A percentile compares a stretch with the other conserved stretches of the same genome.
Conservation (phyloP, 2,329 filamentous ascomycete species). For the Pleochaeta shiraiana region DNA sequence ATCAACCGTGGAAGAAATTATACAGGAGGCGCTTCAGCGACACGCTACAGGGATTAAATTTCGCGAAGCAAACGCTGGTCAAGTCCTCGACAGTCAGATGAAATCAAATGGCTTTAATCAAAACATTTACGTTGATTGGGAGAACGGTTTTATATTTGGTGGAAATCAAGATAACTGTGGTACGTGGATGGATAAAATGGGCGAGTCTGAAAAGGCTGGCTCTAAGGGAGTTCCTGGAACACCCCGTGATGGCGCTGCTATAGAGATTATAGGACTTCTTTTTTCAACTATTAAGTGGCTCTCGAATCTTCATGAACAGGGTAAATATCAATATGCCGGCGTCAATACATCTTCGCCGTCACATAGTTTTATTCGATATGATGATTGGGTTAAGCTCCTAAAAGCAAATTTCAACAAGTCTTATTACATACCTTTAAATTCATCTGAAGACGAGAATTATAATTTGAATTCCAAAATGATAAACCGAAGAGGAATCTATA, state of each 20-base stretch:
- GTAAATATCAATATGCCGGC: slow-evolving; percentile 48
- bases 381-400: slow-evolving; percentile 59
- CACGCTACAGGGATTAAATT: slow-evolving; percentile 85
- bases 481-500: slow-evolving; percentile 93
- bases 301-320: slow-evolving; percentile 38
- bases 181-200: slow-evolving; percentile 99
- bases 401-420: slow-evolving; percentile 76
- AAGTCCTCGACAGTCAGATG: slow-evolving; percentile 82
- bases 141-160: slow-evolving; percentile 75
- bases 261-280: slow-evolving; percentile 84
- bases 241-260: slow-evolving; percentile 83
- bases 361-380: slow-evolving; percentile 38
- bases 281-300: slow-evolving; percentile 84
- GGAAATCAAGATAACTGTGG: slow-evolving; percentile 91
- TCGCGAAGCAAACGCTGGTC: slow-evolving; percentile 83
- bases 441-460: slow-evolving; percentile 51
- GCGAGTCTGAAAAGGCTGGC: slow-evolving; percentile 77
- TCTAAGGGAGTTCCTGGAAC: slow-evolving; percentile 90
- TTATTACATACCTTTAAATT: slow-evolving; percentile 60
- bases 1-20: slow-evolving; percentile 68
- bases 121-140: slow-evolving; percentile 78
- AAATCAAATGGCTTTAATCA: slow-evolving; percentile 79
- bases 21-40: slow-evolving; percentile 82
- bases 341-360: slow-evolving; percentile 40
- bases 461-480: slow-evolving; percentile 60